These are phyloP conservation scores for Jatropha curcas DNA, from an alignment of 345 rosid species.

Conservation along the genomic window DNA sequence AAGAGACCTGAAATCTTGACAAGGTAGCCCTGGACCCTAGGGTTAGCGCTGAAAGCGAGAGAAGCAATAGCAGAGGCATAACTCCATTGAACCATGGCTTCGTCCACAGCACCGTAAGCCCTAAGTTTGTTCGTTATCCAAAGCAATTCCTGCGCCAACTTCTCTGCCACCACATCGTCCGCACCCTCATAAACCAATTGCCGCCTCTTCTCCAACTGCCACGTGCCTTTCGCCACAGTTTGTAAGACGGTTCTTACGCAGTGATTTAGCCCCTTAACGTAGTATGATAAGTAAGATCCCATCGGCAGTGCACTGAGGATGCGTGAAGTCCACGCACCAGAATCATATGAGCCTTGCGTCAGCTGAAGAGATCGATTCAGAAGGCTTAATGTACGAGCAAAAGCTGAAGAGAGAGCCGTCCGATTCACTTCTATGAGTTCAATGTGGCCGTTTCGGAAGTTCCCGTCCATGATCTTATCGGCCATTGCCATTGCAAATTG, in stretches of 20 bases:
- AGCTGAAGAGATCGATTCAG: constrained; percentile 47
- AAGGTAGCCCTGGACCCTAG: constrained; percentile 66
- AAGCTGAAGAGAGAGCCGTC: constrained; percentile 54
- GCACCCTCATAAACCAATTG: constrained; percentile 16
- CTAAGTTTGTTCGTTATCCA: constrained; percentile 63
- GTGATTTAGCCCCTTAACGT: constrained; percentile 45
- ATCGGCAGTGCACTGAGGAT: constrained; percentile 49
- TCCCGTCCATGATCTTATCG: constrained; percentile 74
- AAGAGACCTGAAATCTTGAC: constrained; percentile 60
- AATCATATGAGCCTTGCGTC: background rate
- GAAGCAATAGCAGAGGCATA: constrained; percentile 64
- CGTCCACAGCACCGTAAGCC: constrained; percentile 51
- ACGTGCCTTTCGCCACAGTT: constrained; percentile 27
- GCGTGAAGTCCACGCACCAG: constrained; percentile 42
- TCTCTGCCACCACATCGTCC: constrained; percentile 54
- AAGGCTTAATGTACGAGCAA: constrained; percentile 51
- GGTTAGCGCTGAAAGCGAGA: constrained; percentile 51
- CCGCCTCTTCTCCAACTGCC: constrained; percentile 25
- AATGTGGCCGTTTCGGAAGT: constrained; percentile 42
- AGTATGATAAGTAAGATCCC: constrained; percentile 50
- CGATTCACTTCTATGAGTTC: constrained; percentile 61
- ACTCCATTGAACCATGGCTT: constrained; percentile 74
- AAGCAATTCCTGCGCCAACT: constrained; percentile 68
- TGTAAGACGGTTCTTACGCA: constrained; percentile 42
- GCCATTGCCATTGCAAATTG: constrained; percentile 76